These are phyloP conservation scores for Cercospora janseana DNA, from an alignment of 2,329 filamentous ascomycete species.

Conservation along the genomic window DNA sequence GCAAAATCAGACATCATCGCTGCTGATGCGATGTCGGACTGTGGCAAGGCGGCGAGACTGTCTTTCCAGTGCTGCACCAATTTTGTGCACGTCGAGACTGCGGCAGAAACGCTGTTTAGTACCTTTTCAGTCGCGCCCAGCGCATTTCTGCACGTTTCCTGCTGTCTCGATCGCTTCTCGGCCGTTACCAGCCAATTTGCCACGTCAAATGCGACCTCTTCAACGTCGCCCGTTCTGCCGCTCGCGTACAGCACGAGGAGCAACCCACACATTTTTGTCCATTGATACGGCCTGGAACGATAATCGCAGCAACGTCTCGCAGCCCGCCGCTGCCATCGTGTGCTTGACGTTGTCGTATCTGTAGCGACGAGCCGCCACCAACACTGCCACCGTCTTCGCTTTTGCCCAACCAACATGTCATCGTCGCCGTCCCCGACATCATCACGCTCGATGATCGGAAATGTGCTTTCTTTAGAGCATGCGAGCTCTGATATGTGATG, in stretches of 20 bases:
- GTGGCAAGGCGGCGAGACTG: no score
- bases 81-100: no score
- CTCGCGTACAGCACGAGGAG: background rate
- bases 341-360: constrained; percentile 8
- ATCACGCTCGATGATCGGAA: background rate
- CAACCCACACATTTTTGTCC: background rate
- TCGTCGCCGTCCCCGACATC: background rate
- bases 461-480: background rate
- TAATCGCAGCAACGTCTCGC: background rate
- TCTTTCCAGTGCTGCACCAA: no score
- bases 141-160: no score
- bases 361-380: constrained; percentile 1
- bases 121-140: no score
- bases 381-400: background rate
- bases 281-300: background rate
- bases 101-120: no score
- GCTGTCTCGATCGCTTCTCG: background rate
- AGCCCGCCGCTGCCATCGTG: background rate
- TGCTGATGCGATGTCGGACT: no score
- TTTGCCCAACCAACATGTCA: background rate
- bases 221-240: background rate
- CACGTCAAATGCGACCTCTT: background rate
- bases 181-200: constrained; percentile 9
- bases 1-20: no score
- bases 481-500: background rate